These are phyloP conservation scores for Suillus ampliporus DNA, from an alignment of 768 basidiomycete species.

Conservation along the genomic window DNA sequence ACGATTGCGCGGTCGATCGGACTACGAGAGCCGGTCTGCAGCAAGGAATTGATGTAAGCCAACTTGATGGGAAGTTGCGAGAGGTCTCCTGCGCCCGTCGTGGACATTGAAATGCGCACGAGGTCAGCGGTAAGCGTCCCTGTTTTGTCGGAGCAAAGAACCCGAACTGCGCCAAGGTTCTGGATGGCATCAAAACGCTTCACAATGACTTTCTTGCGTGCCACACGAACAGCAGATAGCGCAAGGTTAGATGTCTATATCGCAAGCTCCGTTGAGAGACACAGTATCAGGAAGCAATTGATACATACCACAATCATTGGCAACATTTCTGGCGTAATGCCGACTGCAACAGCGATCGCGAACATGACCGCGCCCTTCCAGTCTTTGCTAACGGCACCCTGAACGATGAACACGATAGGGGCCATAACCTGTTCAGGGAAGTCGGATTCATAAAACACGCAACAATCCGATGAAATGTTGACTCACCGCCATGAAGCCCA, in stretches of 20 bases:
- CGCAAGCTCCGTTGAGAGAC: conserved; percentile 32
- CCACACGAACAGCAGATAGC: conserved; percentile 59
- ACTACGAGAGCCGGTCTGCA: conserved; percentile 43
- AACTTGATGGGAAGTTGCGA: conserved; percentile 32
- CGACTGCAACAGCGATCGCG: conserved; percentile 36
- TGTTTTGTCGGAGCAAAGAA: conserved; percentile 69
- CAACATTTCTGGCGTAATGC: conserved; percentile 40
- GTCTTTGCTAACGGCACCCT: conserved; percentile 37
- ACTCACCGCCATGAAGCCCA: conserved; percentile 37
- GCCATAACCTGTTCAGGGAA: conserved; percentile 32
- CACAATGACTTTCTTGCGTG: conserved; percentile 63
- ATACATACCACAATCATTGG: conserved; percentile 38
- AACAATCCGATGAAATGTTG: neutral
- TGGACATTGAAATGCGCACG: conserved; percentile 43
- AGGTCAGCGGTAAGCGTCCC: conserved; percentile 56
- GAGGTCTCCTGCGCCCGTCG: conserved; percentile 25
- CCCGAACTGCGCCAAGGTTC: conserved; percentile 59
- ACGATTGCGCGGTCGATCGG: conserved; percentile 41
- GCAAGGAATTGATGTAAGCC: conserved; percentile 37
- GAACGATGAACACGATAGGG: conserved; percentile 34
- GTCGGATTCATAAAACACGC: neutral
- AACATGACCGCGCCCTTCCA: conserved; percentile 39
- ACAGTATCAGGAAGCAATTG: neutral
- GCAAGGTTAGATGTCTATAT: conserved; percentile 65
- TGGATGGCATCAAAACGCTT: conserved; percentile 69